Evolutionary conservation across 768 basidiomycete species (phyloP).

Genomic region (Termitomyces sp.): DNA sequence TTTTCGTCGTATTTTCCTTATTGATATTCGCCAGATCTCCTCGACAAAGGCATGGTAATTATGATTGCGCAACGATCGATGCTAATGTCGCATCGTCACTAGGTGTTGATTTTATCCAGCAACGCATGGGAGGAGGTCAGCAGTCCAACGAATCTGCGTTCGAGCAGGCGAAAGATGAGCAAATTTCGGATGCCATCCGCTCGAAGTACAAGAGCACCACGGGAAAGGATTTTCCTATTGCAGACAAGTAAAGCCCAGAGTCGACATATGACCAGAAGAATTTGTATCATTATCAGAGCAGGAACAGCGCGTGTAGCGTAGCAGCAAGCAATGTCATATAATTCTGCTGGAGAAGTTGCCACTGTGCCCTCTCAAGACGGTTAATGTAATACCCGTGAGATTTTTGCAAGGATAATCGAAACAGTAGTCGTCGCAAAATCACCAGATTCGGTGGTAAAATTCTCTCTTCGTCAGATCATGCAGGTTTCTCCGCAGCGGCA

Average conservation of each 20-base stretch:
- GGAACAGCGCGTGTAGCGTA: no score
- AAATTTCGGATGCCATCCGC: slow-evolving; percentile 34
- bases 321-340: no score
- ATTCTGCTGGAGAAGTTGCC: no score
- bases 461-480: no score
- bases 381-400: no score
- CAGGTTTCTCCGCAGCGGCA: no score
- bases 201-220: slow-evolving; percentile 27
- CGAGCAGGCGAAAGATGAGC: slow-evolving; percentile 38
- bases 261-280: no score
- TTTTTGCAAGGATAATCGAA: no score
- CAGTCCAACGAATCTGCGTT: slow-evolving; percentile 38
- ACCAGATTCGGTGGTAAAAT: no score
- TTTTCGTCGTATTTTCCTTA: neutral
- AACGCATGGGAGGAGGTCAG: slow-evolving; percentile 27
- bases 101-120: slow-evolving; percentile 37
- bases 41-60: neutral
- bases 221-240: slow-evolving; percentile 30
- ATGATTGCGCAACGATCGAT: neutral
- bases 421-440: no score
- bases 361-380: no score
- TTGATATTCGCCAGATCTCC: neutral
- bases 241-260: slow-evolving; percentile 17
- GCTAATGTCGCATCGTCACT: neutral
- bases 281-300: no score